A percentile compares a stretch with the other conserved stretches of the same genome.
Evolutionary conservation across 2,329 filamentous ascomycete species (phyloP).

Genomic region (Aspergillus terreus): DNA sequence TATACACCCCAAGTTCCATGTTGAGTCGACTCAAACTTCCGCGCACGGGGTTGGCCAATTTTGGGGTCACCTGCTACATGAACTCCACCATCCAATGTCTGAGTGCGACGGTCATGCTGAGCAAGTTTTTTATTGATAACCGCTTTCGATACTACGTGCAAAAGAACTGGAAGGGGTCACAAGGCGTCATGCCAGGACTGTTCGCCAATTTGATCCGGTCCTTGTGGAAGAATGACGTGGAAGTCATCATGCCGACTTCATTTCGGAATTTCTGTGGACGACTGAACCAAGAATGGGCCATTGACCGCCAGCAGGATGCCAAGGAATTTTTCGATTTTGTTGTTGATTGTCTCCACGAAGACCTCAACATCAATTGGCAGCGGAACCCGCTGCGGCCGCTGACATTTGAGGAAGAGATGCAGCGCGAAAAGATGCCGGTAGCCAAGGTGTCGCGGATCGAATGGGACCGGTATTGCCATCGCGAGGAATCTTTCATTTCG

Average conservation of each 20-base stretch:
- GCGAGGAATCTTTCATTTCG: constrained; percentile 72
- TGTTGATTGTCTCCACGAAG: constrained; percentile 76
- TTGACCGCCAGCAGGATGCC: constrained; percentile 79
- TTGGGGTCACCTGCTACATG: constrained; percentile 83
- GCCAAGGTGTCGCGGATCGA: constrained; percentile 67
- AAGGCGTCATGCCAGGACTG: constrained; percentile 59
- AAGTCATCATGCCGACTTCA: constrained; percentile 57
- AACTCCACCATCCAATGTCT: constrained; percentile 86
- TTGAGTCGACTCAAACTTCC: constrained; percentile 51
- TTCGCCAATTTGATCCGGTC: constrained; percentile 60
- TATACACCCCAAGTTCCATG: constrained; percentile 40
- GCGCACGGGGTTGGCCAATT: constrained; percentile 74
- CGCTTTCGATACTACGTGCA: constrained; percentile 59
- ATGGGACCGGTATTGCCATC: constrained; percentile 68
- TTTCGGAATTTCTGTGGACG: constrained; percentile 63
- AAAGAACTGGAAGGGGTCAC: constrained; percentile 63
- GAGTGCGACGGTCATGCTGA: constrained; percentile 64
- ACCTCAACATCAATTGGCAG: constrained; percentile 70
- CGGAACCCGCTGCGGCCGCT: constrained; percentile 56
- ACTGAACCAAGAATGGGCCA: constrained; percentile 65
- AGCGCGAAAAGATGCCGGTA: constrained; percentile 58
- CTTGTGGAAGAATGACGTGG: constrained; percentile 58
- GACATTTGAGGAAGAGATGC: constrained; percentile 57
- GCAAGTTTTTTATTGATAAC: constrained; percentile 62
- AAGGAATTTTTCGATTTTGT: constrained; percentile 86